Base-by-base conservation (phyloP, 768 basidiomycete genomes). In the Rhizopogon vesiculosus region DNA sequence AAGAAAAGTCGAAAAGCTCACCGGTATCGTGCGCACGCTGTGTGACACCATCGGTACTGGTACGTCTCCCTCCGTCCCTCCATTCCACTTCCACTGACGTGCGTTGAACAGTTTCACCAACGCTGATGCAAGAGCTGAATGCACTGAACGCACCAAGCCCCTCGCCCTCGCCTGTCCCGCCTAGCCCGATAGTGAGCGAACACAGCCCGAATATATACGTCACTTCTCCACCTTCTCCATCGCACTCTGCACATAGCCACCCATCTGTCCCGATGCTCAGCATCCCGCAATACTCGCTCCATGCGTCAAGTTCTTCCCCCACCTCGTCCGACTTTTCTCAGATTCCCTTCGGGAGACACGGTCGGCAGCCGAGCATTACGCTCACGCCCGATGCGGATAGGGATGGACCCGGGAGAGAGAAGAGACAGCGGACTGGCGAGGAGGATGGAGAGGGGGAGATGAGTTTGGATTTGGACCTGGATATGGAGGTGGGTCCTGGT, bases 191-290 rank as follows among this genome's bases (percentile, higher is more conserved):
- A 3, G 56, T 56, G 4, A 59, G 53, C 7, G 67, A 46, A 10
- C 55, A 70, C 42, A 81, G 76, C 52, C 87, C 88, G 8, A 86
- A 88, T 60, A 89, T 91, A 61, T 87, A 78, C 64, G 76, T 91
- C 61, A 91, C 86, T 3, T 84, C 85, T 0, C 86, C 89, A 3
- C 70, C 72, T 0, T 76, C 78, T 3, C 65, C 80, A 19, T 72
- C 72, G 5, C 69, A 1, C 57, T 61, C 42, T 10, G 51, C 3
- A 25, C 42, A 29, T 3, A 45, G 62, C 12, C 67, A 69, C 44
- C 59, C 69, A 0, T 64, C 68, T 10, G 62, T 64, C 3, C 69
- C 68, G 5, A 71, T 68, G 3, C 68, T 69, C 15, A 69, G 63
- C 13, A 48, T 51, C 6, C 58, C 69, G n/a, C 69, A 69, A 39